These are phyloP conservation scores for Acrocalymma vagum DNA, from an alignment of 2,329 filamentous ascomycete genomes.

Conservation along the genomic window DNA sequence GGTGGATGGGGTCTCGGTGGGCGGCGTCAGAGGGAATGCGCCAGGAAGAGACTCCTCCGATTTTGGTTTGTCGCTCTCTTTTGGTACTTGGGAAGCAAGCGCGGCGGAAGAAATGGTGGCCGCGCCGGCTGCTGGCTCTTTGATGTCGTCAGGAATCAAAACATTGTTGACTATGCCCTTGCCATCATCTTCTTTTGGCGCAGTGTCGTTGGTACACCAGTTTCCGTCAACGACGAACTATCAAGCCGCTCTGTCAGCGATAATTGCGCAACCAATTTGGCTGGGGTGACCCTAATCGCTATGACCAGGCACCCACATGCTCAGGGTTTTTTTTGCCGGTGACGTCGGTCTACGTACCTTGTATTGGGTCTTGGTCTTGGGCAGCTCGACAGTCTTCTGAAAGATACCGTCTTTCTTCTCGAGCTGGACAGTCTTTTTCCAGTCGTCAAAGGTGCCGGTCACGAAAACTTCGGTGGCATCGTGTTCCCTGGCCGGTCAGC, in stretches of 20 bases:
- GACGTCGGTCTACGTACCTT: slow-evolving; percentile 81
- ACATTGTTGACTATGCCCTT: slow-evolving; percentile 94
- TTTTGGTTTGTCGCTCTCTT: slow-evolving; percentile 55
- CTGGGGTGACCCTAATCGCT: no score
- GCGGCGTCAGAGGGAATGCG: slow-evolving; percentile 78
- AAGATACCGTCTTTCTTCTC: slow-evolving; percentile 76
- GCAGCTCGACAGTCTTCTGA: slow-evolving; percentile 80
- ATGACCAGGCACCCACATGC: slow-evolving; percentile 4
- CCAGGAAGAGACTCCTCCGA: slow-evolving; percentile 62
- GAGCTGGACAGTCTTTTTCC: slow-evolving; percentile 86
- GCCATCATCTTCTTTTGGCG: slow-evolving; percentile 82
- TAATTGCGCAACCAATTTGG: slow-evolving; percentile 14
- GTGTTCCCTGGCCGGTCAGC: slow-evolving; percentile 71
- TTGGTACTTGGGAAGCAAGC: slow-evolving; percentile 72
- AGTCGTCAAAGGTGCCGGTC: slow-evolving; percentile 94
- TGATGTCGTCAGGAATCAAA: slow-evolving; percentile 77
- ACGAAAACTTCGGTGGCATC: slow-evolving; percentile 88
- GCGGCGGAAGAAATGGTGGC: slow-evolving; percentile 76
- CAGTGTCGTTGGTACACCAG: slow-evolving; percentile 85
- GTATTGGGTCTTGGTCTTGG: slow-evolving; percentile 82
- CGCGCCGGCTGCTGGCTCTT: slow-evolving; percentile 68
- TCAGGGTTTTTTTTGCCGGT: no score
- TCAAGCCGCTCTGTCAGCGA: slow-evolving; percentile 24
- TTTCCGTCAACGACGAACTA: slow-evolving; percentile 95
- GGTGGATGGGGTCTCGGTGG: slow-evolving; percentile 58